Evolutionary conservation across 2,329 filamentous ascomycete genomes (phyloP).

Genomic region (Seiridium cupressi): DNA sequence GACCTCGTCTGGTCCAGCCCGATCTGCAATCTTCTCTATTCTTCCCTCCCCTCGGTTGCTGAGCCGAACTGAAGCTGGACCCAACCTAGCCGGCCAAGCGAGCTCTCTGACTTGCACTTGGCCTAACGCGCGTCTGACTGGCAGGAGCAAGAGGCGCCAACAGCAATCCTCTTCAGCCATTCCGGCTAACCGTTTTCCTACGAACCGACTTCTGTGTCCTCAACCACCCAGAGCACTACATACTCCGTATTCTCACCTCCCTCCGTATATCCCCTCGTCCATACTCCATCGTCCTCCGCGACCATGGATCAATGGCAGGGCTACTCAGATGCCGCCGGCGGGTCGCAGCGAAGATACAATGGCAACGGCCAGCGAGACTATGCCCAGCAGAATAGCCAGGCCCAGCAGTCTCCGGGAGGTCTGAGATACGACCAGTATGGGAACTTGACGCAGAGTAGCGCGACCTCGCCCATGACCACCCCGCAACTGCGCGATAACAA

Average conservation of each 20-base stretch:
- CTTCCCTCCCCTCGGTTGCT: background rate
- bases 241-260: background rate
- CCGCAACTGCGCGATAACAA: conserved; percentile 63
- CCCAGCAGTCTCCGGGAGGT: conserved; percentile 51
- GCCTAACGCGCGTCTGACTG: conserved; percentile 13
- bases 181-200: conserved; percentile 5
- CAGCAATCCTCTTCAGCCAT: background rate
- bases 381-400: conserved; percentile 24
- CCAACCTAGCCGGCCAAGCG: background rate
- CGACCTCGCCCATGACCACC: conserved; percentile 56
- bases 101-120: background rate
- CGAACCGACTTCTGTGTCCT: background rate
- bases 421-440: conserved; percentile 68
- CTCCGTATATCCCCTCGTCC: conserved; percentile 4
- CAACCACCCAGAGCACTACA: background rate
- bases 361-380: conserved; percentile 30
- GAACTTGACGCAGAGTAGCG: conserved; percentile 8
- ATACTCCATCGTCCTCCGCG: conserved; percentile 16
- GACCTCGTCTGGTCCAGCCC: background rate
- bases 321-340: conserved; percentile 63
- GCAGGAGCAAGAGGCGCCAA: conserved; percentile 3
- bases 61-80: background rate
- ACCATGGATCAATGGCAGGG: conserved; percentile 66
- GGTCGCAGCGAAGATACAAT: conserved; percentile 58
- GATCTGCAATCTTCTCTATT: background rate